Conservation (phyloP, 768 basidiomycete species). For the Amyloporia xantha region DNA sequence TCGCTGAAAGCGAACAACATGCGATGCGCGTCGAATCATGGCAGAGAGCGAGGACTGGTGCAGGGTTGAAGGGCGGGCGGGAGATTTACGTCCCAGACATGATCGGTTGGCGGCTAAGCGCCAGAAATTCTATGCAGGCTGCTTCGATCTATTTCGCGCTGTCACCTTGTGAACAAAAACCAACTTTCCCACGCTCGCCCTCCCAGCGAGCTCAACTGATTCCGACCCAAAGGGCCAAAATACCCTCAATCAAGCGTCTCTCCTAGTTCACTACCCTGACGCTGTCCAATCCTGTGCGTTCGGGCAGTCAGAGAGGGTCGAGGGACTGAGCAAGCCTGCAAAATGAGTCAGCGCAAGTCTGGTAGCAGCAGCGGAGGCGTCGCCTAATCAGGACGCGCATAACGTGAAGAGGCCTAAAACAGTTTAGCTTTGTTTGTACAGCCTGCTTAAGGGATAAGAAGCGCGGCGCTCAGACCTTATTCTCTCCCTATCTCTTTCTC, state of each 20-base stretch:
- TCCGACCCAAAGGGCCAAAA: neutral
- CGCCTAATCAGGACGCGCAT: slow-evolving; percentile 10
- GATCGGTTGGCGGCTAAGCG: neutral
- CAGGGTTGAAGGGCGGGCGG: neutral
- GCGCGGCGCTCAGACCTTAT: slow-evolving; percentile 23
- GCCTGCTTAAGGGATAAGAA: slow-evolving; percentile 31
- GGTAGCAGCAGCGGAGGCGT: slow-evolving; percentile 15
- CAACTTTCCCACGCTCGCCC: slow-evolving; percentile 14
- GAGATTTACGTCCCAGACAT: neutral
- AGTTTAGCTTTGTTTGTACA: slow-evolving; percentile 31
- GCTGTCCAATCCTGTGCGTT: no score
- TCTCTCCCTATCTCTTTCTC: slow-evolving; percentile 28
- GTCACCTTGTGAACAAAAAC: slow-evolving; percentile 18
- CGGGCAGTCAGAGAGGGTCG: neutral
- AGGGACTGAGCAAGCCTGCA: neutral
- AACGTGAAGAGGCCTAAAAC: slow-evolving; percentile 23
- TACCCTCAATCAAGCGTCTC: neutral
- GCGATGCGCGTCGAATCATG: neutral
- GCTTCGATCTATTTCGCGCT: slow-evolving; percentile 13
- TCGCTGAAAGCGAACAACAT: neutral
- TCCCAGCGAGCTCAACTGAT: no score
- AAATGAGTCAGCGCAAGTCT: slow-evolving; percentile 11
- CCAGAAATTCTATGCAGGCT: neutral
- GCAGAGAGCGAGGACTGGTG: neutral
- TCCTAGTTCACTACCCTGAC: no score